Evolutionary conservation across 768 basidiomycete genomes (phyloP), one percentile per base, ranked within the genome.

Genomic region (Serendipita indica): DNA sequence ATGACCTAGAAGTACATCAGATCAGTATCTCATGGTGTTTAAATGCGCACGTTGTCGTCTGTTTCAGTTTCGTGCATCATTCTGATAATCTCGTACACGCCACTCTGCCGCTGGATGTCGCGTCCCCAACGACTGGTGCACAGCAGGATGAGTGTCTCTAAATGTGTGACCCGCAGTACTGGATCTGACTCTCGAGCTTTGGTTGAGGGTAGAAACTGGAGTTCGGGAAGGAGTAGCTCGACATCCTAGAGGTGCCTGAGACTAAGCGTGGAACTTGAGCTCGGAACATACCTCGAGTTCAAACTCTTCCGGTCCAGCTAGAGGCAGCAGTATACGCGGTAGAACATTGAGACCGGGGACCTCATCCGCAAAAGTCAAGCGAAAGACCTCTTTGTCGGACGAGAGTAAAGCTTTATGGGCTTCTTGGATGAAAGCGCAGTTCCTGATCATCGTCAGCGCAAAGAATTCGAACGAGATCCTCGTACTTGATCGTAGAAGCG

Each of bases 241-340:
- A 90, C 86, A 39, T 89, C 89, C 86, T 94, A 65, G 57, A 57
- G 35, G 37, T 10, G 14, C 32, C 37, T 3, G 56, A 57, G 46
- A 30, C 30, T 62, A 20, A 18, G 18, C 20, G 27, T 20, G 54
- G 3, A 54, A 18, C 39, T 35, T 33, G 59, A 30, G n/a, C 5
- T n/a, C n/a, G 39, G 3, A 12, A 58, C 74, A 57, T 63, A 89
- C 89, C 62, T 97, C 93, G 1, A 94, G 75, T 59, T 96, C 92
- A 61, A 89, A 83, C 70, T 98, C 96, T 69, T 98, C 96, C 1
- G 91, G 86, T 3, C 94, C 93, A 39, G 94, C 91, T 1, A 99
- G 74, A 0, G 96, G 94, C 0, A 93, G 78, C 2, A 99, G 76
- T 10, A 99, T 75, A 66, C 82, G 86, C 0, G 89, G 85, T 7